These are phyloP conservation scores for Salicornia ramosissima DNA, from an alignment of 148 eudicot species.

Conservation along the genomic window DNA sequence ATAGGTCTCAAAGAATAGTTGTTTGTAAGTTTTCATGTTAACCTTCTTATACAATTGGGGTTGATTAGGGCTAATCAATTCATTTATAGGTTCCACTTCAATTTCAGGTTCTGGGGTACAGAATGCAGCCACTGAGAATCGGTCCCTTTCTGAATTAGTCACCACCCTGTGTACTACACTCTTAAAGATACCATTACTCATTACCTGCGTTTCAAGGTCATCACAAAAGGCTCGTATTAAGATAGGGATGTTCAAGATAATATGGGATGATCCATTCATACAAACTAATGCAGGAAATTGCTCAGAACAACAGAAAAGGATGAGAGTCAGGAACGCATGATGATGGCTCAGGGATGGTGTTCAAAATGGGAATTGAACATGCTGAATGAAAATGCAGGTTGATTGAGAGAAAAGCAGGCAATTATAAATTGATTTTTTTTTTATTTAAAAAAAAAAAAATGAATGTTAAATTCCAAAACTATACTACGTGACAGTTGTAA, in stretches of 20 bases:
- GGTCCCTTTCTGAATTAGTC: constrained; percentile 25
- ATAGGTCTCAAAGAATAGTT: constrained; percentile 24
- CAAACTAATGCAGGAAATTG: no score
- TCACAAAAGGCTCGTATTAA: background rate
- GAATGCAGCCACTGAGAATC: constrained; percentile 31
- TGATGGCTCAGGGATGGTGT: no score
- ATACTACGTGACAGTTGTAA: no score
- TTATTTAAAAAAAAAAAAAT: no score
- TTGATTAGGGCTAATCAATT: constrained; percentile 20
- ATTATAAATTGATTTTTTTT: no score
- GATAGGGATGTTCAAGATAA: background rate
- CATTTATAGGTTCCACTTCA: constrained; percentile 17
- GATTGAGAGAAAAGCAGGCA: no score
- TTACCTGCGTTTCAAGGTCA: constrained; percentile 20
- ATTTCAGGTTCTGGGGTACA: constrained; percentile 23
- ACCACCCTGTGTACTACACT: constrained; percentile 30
- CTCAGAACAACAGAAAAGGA: no score
- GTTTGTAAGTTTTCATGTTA: constrained; percentile 18
- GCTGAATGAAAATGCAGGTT: no score
- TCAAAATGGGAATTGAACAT: no score
- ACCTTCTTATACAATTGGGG: constrained; percentile 24
- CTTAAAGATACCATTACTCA: constrained; percentile 34
- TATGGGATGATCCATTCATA: background rate
- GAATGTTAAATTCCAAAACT: no score
- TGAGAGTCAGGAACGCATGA: no score